Evolutionary conservation across 345 rosid genomes (phyloP), one percentile per base, ranked within the genome.

Genomic region (Brassica cretica): DNA sequence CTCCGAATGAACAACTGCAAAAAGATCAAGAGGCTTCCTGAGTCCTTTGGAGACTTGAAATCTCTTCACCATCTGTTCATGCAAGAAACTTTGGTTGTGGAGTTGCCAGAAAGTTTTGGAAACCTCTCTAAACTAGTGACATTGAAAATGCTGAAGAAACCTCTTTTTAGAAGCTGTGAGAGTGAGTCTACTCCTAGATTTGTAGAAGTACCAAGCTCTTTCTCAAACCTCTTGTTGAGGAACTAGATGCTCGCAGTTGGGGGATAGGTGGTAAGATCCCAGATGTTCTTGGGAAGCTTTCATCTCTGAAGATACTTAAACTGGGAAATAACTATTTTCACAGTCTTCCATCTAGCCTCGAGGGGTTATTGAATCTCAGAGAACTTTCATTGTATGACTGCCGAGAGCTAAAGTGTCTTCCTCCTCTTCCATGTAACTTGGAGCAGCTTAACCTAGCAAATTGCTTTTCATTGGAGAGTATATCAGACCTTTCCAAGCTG

Each of bases 51-150:
- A 56, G 27, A 59, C 65, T 76, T 80, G 70, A 80, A 71, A 27
- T 71, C 80, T 18, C 80, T 80, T 46, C 49, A 25, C 35, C 49
- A 0, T 24, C 49, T 80, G 25, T 11, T 0, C 60, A 76, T 76
- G 77, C 0, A 71, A n/a, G 74, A 76, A 60, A 32, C 77, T 24
- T 25, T 1, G 24, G 73, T 76, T 2, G 4, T 0, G 32, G 56
- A 70, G 49, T 0, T 80, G 65, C 83, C 83, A 29, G 70, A 76
- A 35, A 80, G 59, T 56, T 76, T 80, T 3, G 83, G 83, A 49
- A 80, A 71, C 46, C 83, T 76, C 6, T 65, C 83, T 32, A 71
- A 80, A 0, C n/a, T 80, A 66, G 66, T 1, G 64, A 66, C 61
- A 10, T 2, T 80, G 74, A 2, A 76, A 19, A 80, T 80, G 65